Evolutionary conservation across 768 basidiomycete species (phyloP), one percentile per base, ranked within the genome.

Genomic region (Lactifluus rugatus): DNA sequence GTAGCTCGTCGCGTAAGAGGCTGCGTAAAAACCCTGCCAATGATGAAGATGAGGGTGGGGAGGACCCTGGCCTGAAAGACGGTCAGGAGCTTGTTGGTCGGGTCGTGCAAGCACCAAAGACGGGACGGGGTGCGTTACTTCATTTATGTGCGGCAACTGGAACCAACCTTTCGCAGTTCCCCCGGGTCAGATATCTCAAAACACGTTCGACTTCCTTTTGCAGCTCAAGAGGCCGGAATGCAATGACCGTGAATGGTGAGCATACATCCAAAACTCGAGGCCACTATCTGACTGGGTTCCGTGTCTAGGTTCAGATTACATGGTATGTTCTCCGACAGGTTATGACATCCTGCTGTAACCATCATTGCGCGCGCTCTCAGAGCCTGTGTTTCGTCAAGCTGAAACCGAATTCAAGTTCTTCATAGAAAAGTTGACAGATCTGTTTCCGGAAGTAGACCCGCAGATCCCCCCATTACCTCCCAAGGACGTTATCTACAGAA

Each of bases 351-450:
- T 11, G 28, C 23, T 48, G 47, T 44, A 44, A 57, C 39, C 26
- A 36, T 23, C 54, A 32, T 25, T 11, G 5, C 25, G 21, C 9
- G 6, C 25, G 3, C 41, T 31, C 26, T 17, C 68, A 87, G 89
- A 92, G 64, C 84, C 86, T 1, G 81, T 87, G 3, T 95, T 86
- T 66, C 78, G 90, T 21, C 78, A 78, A 21, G 89, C 89, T 1
- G 93, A 95, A 69, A 81, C 84, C 64, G 91, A 97, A 70, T 97
- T 89, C 86, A 88, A 87, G 67, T 80, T 77, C 37, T 97, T 95
- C 65, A 73, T 94, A 19, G 84, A 87, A 42, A 72, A 72, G 0
- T 82, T 94, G 66, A 86, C 86, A 1, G 75, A 81, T 11, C 70
- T 81, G 28, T 74, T 95, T 16, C 75, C 78, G 28, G 84, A 84